Evolutionary conservation across 2,329 filamentous ascomycete species (phyloP), one percentile per base, ranked within the genome.

Genomic region (Pseudocercospora cruenta): DNA sequence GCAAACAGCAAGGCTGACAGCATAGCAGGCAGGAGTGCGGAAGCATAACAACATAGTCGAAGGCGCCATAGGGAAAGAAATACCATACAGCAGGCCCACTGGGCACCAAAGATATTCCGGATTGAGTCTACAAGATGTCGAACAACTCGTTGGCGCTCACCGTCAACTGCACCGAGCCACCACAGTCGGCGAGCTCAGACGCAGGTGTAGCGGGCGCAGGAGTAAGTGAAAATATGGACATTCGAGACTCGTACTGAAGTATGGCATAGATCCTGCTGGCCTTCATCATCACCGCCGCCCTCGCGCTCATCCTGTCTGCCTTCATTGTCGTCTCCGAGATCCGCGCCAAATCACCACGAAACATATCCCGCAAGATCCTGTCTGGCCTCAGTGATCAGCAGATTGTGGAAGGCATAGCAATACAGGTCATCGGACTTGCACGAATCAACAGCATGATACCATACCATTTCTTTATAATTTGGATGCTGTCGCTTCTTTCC

Each of bases 381-480:
- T 86, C 85, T 73, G 84, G 86, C 67, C 87, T 90, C 78, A 87
- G 85, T 19, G 88, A 91, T 77, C 88, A 90, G 74, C 88, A 91
- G 76, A 87, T 91, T 75, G 80, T 91, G 62, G 88, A 87, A 19
- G 88, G 89, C 47, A 90, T 91, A 74, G 88, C 86, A n/a, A 86
- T 91, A 64, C 88, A 91, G 75, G 82, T 81, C 64, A 82, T 91
- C 24, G 89, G 86, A 0, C 82, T 91, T 1, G 85, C 85, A 4
- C 87, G 88, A 73, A 84, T 86, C 73, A 78, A 83, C 54, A 80
- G 80, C 4, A 84, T 91, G 75, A 83, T 88, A 0, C 84, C 87
- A 0, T 91, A 91, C 74, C 88, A 91, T 77, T 90, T 91, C 80
- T 90, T 90, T 79, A 83, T 90, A 62, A 85, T 91, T 69, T 91